Percentiles rank a stretch among this genome's conserved stretches.
Evolutionary conservation across 495 filamentous ascomycete genomes (phyloP).

Genomic region (Xylaria telfairii): DNA sequence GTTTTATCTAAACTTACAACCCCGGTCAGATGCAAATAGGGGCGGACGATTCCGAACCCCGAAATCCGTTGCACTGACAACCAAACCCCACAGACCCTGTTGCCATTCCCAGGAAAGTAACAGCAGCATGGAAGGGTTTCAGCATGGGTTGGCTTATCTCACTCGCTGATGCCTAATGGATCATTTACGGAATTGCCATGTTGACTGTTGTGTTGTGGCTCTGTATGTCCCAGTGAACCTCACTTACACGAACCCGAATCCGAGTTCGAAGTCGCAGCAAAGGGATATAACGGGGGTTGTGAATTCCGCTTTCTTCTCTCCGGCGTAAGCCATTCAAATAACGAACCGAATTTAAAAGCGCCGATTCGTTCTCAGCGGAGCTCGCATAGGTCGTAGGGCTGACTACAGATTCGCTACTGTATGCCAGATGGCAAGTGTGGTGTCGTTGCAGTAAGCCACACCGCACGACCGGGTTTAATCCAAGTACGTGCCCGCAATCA

Average conservation of each 20-base stretch:
- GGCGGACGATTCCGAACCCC: constrained; percentile 8
- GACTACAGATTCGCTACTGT: not conserved
- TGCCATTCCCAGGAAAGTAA: not conserved
- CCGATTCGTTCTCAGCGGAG: not conserved
- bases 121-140: not conserved
- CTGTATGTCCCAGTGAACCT: not conserved
- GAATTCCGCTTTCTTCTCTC: not conserved
- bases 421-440: not conserved
- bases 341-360: not conserved
- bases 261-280: not conserved
- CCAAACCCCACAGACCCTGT: not conserved
- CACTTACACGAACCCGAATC: not conserved
- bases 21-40: not conserved
- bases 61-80: constrained; percentile 6
- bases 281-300: not conserved
- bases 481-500: not conserved
- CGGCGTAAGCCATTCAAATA: not conserved
- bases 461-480: not conserved
- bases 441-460: no score
- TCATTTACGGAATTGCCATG: not conserved
- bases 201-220: not conserved
- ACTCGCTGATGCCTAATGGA: not conserved
- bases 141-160: not conserved
- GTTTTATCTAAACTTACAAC: not conserved
- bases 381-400: not conserved